These are phyloP conservation scores for Hyaloperonospora brassicae DNA, from an alignment of 352 stramenopile species.

Conservation along the genomic window DNA sequence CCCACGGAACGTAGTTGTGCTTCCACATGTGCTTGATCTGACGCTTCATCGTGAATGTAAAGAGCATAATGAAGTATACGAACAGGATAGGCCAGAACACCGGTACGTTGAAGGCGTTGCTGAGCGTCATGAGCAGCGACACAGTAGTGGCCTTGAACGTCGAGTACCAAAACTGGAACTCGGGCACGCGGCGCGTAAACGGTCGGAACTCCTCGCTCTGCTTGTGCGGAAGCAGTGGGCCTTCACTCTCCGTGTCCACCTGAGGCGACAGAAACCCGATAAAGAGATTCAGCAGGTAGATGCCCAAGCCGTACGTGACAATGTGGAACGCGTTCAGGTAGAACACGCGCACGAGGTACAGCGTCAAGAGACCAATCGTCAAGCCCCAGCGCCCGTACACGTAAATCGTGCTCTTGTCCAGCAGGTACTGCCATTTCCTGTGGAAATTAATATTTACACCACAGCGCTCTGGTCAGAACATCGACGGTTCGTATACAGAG, in stretches of 20 bases:
- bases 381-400: slow-evolving; percentile 88
- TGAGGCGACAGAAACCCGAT: slow-evolving; percentile 98
- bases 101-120: slow-evolving; percentile 96
- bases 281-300: slow-evolving; percentile 99
- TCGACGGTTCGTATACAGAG: background rate
- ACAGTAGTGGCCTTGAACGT: slow-evolving; percentile 86
- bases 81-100: slow-evolving; percentile 99
- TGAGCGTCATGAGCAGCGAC: slow-evolving; percentile 96
- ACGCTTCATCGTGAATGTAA: slow-evolving; percentile 98
- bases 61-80: slow-evolving; percentile 98
- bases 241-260: slow-evolving; percentile 86
- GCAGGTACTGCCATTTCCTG: slow-evolving; percentile 94
- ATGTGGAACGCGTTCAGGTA: slow-evolving; percentile 95
- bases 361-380: slow-evolving; percentile 72
- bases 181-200: slow-evolving; percentile 90
- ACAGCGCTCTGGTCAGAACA: background rate
- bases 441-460: background rate
- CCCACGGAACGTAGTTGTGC: slow-evolving; percentile 98
- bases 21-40: slow-evolving; percentile 99
- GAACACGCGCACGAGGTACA: slow-evolving; percentile 93
- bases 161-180: slow-evolving; percentile 99
- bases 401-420: slow-evolving; percentile 98
- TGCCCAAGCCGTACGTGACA: slow-evolving; percentile 97
- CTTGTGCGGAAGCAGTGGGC: slow-evolving; percentile 85
- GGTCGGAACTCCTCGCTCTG: slow-evolving; percentile 87